phyloP scores from a whole-genome alignment of 345 rosid species.

The Lagerstroemia speciosa region DNA sequence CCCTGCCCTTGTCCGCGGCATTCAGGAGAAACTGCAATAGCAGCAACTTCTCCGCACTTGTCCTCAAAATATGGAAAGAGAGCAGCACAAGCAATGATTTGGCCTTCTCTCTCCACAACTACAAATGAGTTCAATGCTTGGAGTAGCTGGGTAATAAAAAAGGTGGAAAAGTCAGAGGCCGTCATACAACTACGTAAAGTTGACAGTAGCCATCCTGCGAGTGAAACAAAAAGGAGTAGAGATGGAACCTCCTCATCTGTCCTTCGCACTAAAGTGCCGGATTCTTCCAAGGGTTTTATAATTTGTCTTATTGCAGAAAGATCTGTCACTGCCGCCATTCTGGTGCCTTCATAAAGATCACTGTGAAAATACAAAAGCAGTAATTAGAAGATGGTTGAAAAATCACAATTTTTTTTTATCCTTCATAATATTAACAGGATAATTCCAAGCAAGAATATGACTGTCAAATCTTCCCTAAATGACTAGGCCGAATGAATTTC shows the following conservation, averaged over 20 bases:
- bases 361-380: slow-evolving; percentile 22
- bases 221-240: neutral
- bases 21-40: slow-evolving; percentile 84
- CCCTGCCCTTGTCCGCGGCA: slow-evolving; percentile 98
- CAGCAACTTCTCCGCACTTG: slow-evolving; percentile 87
- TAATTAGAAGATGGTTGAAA: neutral
- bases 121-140: slow-evolving; percentile 49
- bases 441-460: neutral
- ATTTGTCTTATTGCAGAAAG: slow-evolving; percentile 65
- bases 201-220: neutral
- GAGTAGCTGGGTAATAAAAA: slow-evolving; percentile 43
- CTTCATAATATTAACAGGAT: neutral
- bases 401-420: neutral
- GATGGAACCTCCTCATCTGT: slow-evolving; percentile 66
- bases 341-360: slow-evolving; percentile 88
- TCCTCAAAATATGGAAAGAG: slow-evolving; percentile 75
- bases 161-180: neutral
- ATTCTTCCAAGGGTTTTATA: slow-evolving; percentile 64
- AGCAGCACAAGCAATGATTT: slow-evolving; percentile 89
- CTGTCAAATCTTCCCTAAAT: neutral
- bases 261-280: slow-evolving; percentile 58
- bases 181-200: neutral
- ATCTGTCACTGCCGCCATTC: slow-evolving; percentile 65
- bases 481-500: neutral
- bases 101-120: slow-evolving; percentile 93